These are phyloP conservation scores for Aspergillus sp. DNA, from an alignment of 2,329 filamentous ascomycete species.

Conservation along the genomic window DNA sequence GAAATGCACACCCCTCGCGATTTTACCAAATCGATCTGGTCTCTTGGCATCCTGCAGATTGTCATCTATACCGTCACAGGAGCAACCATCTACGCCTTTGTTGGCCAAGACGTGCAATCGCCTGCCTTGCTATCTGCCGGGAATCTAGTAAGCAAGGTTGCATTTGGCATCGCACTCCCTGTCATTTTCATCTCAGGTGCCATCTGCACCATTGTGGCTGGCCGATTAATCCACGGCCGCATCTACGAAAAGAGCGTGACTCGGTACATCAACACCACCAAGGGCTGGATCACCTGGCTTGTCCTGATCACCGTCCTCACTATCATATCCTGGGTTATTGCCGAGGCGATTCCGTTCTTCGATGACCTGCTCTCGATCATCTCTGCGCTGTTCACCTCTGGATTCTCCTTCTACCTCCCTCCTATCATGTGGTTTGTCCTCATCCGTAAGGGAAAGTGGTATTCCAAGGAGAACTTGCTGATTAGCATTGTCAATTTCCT, in stretches of 20 bases:
- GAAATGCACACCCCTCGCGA: slow-evolving; percentile 21
- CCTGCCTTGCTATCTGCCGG: slow-evolving; percentile 28
- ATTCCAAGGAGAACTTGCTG: slow-evolving; percentile 42
- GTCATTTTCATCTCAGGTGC: slow-evolving; percentile 35
- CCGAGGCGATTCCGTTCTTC: slow-evolving; percentile 83
- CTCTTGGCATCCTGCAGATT: slow-evolving; percentile 15
- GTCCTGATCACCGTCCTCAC: slow-evolving; percentile 50
- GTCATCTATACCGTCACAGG: slow-evolving; percentile 20
- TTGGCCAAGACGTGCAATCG: slow-evolving; percentile 26
- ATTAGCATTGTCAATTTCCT: slow-evolving; percentile 60
- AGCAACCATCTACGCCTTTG: slow-evolving; percentile 27
- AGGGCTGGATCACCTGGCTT: slow-evolving; percentile 31
- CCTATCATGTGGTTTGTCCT: slow-evolving; percentile 38
- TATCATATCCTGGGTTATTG: slow-evolving; percentile 77
- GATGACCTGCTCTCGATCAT: slow-evolving; percentile 52
- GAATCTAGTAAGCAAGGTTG: slow-evolving; percentile 20
- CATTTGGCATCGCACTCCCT: slow-evolving; percentile 29
- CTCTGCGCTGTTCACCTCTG: slow-evolving; percentile 72
- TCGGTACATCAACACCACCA: slow-evolving; percentile 30
- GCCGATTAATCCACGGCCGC: slow-evolving; percentile 30
- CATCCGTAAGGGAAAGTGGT: slow-evolving; percentile 22
- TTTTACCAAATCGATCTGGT: slow-evolving; percentile 20
- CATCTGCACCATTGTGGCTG: slow-evolving; percentile 31
- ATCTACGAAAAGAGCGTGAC: slow-evolving; percentile 30
- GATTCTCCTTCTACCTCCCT: slow-evolving; percentile 75